These are phyloP conservation scores for Lunasporangiospora selenospora DNA, from an alignment of 192 early-diverging fungal species.

Conservation along the genomic window DNA sequence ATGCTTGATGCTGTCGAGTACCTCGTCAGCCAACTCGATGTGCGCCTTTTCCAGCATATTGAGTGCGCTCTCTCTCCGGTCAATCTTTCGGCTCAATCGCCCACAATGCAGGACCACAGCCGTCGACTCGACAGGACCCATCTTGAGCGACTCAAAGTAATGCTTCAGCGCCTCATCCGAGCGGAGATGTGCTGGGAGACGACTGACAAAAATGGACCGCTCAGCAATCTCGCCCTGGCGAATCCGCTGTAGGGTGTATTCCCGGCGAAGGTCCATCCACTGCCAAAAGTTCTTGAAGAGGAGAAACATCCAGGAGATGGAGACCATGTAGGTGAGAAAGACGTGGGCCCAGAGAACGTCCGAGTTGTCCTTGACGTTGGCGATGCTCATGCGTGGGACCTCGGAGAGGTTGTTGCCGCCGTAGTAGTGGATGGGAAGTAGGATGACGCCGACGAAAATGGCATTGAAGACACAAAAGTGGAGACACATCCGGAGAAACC, in stretches of 20 bases:
- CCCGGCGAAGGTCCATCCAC: conserved; percentile 57
- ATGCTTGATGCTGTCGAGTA: conserved; percentile 29
- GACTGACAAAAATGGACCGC: conserved; percentile 62
- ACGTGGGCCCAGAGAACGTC: conserved; percentile 61
- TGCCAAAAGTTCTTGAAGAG: conserved; percentile 64
- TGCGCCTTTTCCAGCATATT: conserved; percentile 57
- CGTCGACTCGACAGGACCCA: conserved; percentile 60
- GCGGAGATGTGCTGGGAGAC: conserved; percentile 54
- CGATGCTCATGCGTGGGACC: conserved; percentile 45
- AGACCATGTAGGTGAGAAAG: conserved; percentile 53
- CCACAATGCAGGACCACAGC: conserved; percentile 59
- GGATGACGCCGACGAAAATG: conserved; percentile 49
- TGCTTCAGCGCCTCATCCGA: conserved; percentile 55
- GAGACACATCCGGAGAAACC: conserved; percentile 65
- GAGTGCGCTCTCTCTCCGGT: conserved; percentile 47
- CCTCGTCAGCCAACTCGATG: conserved; percentile 49
- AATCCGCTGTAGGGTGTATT: conserved; percentile 48
- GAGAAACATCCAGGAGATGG: conserved; percentile 59
- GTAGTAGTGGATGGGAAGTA: conserved; percentile 59
- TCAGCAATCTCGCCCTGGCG: conserved; percentile 45
- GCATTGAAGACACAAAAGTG: conserved; percentile 55
- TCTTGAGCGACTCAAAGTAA: conserved; percentile 59
- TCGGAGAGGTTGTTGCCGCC: conserved; percentile 6
- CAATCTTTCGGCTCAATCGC: conserved; percentile 52
- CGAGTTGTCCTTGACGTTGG: conserved; percentile 48